phyloP scores from a whole-genome alignment of 495 filamentous ascomycete species.

The Aspergillus funiculosus region DNA sequence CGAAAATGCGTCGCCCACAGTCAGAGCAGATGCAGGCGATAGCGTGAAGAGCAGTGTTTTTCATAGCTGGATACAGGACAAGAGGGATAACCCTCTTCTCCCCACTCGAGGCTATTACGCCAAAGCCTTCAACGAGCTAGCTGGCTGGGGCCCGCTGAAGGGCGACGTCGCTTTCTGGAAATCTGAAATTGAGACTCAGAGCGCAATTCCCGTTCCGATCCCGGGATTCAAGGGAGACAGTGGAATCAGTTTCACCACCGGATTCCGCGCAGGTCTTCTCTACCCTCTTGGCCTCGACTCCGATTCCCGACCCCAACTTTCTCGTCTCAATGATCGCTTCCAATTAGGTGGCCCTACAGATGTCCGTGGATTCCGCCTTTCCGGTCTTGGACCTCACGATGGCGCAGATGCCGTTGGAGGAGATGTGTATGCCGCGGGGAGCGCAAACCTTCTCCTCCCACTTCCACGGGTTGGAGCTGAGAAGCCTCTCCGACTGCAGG shows the following conservation, averaged over 20 bases:
- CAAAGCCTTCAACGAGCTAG: conserved; percentile 72
- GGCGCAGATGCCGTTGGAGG: conserved; percentile 80
- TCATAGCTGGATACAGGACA: conserved; percentile 74
- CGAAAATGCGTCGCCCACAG: conserved; percentile 66
- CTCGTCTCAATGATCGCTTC: conserved; percentile 90
- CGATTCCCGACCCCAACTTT: conserved; percentile 49
- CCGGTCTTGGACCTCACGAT: conserved; percentile 82
- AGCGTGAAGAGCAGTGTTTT: conserved; percentile 80
- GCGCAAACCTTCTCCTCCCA: conserved; percentile 76
- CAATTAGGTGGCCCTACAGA: conserved; percentile 90
- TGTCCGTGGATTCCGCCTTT: conserved; percentile 86
- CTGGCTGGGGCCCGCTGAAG: conserved; percentile 74
- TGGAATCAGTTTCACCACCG: conserved; percentile 66
- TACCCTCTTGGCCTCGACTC: conserved; percentile 55
- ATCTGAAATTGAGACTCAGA: conserved; percentile 73
- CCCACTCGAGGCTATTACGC: conserved; percentile 73
- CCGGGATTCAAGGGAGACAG: conserved; percentile 60
- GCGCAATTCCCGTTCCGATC: conserved; percentile 63
- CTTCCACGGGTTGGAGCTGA: conserved; percentile 71
- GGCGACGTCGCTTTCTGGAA: conserved; percentile 92
- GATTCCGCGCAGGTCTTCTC: conserved; percentile 58
- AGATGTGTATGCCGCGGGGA: conserved; percentile 83
- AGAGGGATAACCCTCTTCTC: conserved; percentile 74
- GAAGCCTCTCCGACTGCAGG: conserved; percentile 79
- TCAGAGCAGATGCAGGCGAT: conserved; percentile 83